A percentile compares a stretch with the other conserved stretches of the same genome.
These are phyloP conservation scores for Chlorociboria aeruginascens DNA, from an alignment of 495 filamentous ascomycete species.

Conservation along the genomic window DNA sequence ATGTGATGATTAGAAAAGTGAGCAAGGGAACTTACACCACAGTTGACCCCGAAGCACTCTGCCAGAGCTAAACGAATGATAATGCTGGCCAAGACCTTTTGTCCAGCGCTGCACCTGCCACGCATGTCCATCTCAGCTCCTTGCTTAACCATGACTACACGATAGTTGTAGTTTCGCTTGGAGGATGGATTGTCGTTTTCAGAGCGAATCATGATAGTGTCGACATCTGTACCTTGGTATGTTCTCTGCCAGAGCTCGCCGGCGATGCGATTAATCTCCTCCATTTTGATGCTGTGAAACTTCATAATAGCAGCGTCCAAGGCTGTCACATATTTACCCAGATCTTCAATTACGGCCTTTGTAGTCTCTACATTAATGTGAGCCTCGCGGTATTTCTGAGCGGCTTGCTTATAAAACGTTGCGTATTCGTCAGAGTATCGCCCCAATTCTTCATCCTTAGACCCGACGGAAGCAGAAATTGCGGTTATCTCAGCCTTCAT, in stretches of 20 bases:
- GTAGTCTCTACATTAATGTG: conserved; percentile 89
- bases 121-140: conserved; percentile 99
- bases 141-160: conserved; percentile 96
- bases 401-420: conserved; percentile 74
- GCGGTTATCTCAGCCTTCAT: conserved; percentile 36
- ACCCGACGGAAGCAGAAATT: conserved; percentile 60
- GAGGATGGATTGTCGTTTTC: conserved; percentile 61
- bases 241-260: conserved; percentile 94
- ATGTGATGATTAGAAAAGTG: not conserved
- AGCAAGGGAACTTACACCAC: conserved; percentile 43
- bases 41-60: conserved; percentile 94
- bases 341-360: conserved; percentile 82
- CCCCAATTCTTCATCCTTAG: conserved; percentile 67
- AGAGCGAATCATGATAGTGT: conserved; percentile 88
- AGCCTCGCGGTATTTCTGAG: conserved; percentile 70
- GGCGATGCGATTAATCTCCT: conserved; percentile 90
- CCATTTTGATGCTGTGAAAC: conserved; percentile 93
- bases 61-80: conserved; percentile 95
- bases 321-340: conserved; percentile 65
- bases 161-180: conserved; percentile 89
- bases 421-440: conserved; percentile 66
- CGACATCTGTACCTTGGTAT: conserved; percentile 95
- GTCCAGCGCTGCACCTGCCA: conserved; percentile 89
- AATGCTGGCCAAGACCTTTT: conserved; percentile 93
- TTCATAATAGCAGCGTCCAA: conserved; percentile 95